Evolutionary conservation across 495 filamentous ascomycete species (phyloP), one percentile per base, ranked within the genome.

Genomic region (Symbiotaphrina buchneri): DNA sequence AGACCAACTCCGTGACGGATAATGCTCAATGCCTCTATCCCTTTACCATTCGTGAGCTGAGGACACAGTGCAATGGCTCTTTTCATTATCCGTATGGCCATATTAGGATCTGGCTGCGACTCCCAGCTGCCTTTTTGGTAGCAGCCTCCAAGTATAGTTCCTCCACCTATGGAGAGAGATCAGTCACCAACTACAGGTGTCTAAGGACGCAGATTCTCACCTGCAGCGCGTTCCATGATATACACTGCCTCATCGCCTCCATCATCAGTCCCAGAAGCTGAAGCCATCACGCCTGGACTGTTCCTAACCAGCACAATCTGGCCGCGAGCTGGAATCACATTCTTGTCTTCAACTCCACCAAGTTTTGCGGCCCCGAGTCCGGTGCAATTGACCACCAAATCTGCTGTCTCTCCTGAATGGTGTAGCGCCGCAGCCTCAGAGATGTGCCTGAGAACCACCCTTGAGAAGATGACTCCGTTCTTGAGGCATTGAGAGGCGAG

Each of bases 291-390:
- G 5, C 67, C 64, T 0, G 77, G 63, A 35, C 74, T 69, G 46
- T 95, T 95, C 14, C 84, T 55, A 6, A 97, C 87, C 0, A 95
- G 41, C 0, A 94, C 78, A 18, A 80, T 74, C 51, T 97, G 87
- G 6, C 85, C 87, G 1, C 87, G 67, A 1, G 61, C 75, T 2
- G 87, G 85, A 30, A 69, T 58, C 19, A 95, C 64, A 3, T 59
- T 67, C 28, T 47, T 45, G 39, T 97, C 87, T 53, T 61, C 59
- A 1, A 95, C 87, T 14, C 87, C 87, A 17, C 82, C 83, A 0
- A 97, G 63, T 29, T 54, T 68, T 15, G 51, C 62, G 1, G 81
- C 68, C 16, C 68, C 56, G 10, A 97, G 51, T 0, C 90, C 87
- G 0, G 85, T 84, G 43, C 84, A 82, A 40, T 97, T 97, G 21